Percentiles rank a stretch among this genome's conserved stretches.
These are phyloP conservation scores for Penstemon newberryi DNA, from an alignment of 257 asterid genomes.

Conservation along the genomic window DNA sequence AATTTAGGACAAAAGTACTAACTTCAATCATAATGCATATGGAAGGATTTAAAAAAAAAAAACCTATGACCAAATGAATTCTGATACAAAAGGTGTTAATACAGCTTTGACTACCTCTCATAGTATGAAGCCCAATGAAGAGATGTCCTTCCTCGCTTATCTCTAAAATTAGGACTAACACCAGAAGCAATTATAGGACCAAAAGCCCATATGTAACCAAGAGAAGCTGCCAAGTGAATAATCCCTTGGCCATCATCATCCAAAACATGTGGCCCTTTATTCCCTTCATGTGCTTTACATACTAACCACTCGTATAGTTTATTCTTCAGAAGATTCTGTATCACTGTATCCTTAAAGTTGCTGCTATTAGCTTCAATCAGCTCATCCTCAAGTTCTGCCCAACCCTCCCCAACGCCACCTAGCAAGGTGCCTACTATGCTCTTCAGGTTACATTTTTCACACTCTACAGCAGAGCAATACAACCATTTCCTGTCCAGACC, in stretches of 20 bases:
- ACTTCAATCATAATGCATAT: too few species aligned
- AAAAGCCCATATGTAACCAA: constrained; percentile 35
- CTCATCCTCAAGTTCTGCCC: constrained; percentile 14
- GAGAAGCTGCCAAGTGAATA: constrained; percentile 36
- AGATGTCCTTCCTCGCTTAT: constrained; percentile 38
- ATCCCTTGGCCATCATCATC: constrained; percentile 37
- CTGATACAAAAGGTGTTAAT: background rate
- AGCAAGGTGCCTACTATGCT: constrained; percentile 20
- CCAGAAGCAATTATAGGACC: constrained; percentile 31
- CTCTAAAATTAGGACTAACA: constrained; percentile 34
- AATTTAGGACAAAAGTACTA: background rate
- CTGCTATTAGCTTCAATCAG: background rate
- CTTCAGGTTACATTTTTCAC: constrained; percentile 33
- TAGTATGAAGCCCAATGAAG: constrained; percentile 39
- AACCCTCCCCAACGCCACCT: constrained; percentile 11
- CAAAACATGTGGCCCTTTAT: constrained; percentile 31
- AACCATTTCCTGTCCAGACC: constrained; percentile 25
- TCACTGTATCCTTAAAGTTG: constrained; percentile 22
- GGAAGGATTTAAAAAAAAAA: too few species aligned
- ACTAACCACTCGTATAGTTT: constrained; percentile 34
- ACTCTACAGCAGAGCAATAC: constrained; percentile 25
- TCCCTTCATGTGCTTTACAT: constrained; percentile 34
- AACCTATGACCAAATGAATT: background rate
- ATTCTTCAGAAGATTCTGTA: constrained; percentile 27
- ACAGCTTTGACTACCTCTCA: constrained; percentile 29